A percentile compares a stretch with the other conserved stretches of the same genome.
phyloP scores from a whole-genome alignment of 148 eudicot genomes.

The Fagopyrum homotropicum region DNA sequence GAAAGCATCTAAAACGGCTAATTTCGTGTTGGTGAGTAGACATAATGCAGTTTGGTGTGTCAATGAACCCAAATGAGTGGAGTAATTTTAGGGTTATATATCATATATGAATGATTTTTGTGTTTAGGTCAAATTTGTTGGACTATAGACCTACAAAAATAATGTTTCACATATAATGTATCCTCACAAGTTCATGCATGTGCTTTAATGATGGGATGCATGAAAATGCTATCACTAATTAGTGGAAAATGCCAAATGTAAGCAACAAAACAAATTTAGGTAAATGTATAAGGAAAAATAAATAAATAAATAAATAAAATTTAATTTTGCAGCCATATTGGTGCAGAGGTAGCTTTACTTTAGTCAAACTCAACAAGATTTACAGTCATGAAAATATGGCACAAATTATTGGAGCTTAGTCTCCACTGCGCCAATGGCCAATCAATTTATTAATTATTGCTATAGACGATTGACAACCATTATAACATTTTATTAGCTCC shows the following conservation, averaged over 20 bases:
- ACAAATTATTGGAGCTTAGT: constrained; percentile 3
- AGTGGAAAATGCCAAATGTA: background rate
- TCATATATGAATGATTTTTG: background rate
- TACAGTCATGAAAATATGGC: background rate
- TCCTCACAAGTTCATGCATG: background rate
- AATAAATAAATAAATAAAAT: background rate
- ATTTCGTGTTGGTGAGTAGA: no score
- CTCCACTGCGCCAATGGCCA: background rate
- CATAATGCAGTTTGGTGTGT: no score
- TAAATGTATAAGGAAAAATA: background rate
- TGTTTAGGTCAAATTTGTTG: background rate
- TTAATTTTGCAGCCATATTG: background rate
- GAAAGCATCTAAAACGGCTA: no score
- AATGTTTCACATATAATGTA: background rate
- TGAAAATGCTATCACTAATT: background rate
- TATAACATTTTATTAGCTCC: background rate
- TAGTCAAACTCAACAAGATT: background rate
- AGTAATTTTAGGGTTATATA: background rate
- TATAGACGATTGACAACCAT: background rate
- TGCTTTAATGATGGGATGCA: constrained; percentile 9
- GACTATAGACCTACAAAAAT: background rate
- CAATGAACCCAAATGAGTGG: background rate
- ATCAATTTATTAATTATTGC: background rate
- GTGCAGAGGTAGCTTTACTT: background rate
- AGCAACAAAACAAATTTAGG: background rate